These are phyloP conservation scores for Saccharum spontaneum DNA, from an alignment of 176 grass and related monocot species.

Conservation along the genomic window DNA sequence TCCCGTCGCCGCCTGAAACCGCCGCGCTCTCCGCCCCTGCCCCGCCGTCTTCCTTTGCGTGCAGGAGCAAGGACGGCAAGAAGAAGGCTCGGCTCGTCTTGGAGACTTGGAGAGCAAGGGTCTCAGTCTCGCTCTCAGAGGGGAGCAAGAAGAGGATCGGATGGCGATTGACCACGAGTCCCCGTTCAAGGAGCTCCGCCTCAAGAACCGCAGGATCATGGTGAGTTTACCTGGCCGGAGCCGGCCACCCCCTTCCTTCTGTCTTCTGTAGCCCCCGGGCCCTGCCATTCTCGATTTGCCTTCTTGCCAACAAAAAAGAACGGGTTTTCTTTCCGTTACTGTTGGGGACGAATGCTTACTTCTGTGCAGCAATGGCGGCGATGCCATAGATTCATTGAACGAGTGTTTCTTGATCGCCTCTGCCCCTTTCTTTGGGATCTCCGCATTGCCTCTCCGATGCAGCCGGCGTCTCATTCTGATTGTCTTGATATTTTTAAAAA, in stretches of 20 bases:
- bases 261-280: not conserved
- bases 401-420: not conserved
- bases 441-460: not conserved
- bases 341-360: not conserved
- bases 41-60: not conserved
- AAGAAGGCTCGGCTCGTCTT: not conserved
- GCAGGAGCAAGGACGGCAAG: not conserved
- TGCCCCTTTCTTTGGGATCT: not conserved
- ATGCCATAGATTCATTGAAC: not conserved
- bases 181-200: slow-evolving; percentile 62
- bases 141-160: not conserved
- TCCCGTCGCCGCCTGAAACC: slow-evolving; percentile 5
- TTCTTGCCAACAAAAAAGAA: not conserved
- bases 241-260: no score
- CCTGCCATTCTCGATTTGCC: not conserved
- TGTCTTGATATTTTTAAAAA: not conserved
- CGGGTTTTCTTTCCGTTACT: not conserved
- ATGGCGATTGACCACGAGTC: slow-evolving; percentile 85
- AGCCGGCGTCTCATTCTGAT: not conserved
- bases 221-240: slow-evolving; percentile 13
- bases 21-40: not conserved
- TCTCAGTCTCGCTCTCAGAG: not conserved
- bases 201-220: slow-evolving; percentile 79
- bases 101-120: not conserved
- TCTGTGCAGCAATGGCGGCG: slow-evolving; percentile 22